phyloP scores from a whole-genome alignment of 306 rosid species.

The Mucuna pruriens region DNA sequence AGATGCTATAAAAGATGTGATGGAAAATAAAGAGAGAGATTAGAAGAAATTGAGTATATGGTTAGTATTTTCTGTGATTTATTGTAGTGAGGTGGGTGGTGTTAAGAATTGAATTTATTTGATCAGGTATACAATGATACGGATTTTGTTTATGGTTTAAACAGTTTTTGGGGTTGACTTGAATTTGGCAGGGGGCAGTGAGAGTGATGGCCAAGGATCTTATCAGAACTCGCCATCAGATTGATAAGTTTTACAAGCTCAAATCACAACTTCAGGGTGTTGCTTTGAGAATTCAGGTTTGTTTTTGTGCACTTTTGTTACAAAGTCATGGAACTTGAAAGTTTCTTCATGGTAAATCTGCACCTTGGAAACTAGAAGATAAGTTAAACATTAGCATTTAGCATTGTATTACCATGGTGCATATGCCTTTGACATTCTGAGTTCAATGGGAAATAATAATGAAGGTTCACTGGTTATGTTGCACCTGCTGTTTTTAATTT shows the following conservation, averaged over 20 bases:
- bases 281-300: conserved; percentile 84
- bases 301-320: background rate
- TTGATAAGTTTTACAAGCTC: conserved; percentile 87
- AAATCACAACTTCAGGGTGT: conserved; percentile 95
- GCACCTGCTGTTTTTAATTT: background rate
- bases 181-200: conserved; percentile 70
- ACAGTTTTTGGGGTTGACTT: conserved; percentile 26
- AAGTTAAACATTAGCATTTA: background rate
- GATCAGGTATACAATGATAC: background rate
- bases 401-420: background rate
- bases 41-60: too few relatives aligned
- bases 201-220: conserved; percentile 95
- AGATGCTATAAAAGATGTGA: too few relatives aligned
- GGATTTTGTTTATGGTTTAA: conserved; percentile 28
- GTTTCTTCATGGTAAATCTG: background rate
- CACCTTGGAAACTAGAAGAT: background rate
- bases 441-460: background rate
- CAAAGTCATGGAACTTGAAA: background rate
- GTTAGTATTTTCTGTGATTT: background rate
- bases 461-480: background rate
- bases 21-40: too few relatives aligned
- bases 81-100: background rate
- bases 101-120: conserved; percentile 11
- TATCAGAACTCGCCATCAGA: conserved; percentile 89
- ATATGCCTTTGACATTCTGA: background rate